These are phyloP conservation scores for Mallotus nudiflorus DNA, from an alignment of 345 rosid genomes.

Conservation along the genomic window DNA sequence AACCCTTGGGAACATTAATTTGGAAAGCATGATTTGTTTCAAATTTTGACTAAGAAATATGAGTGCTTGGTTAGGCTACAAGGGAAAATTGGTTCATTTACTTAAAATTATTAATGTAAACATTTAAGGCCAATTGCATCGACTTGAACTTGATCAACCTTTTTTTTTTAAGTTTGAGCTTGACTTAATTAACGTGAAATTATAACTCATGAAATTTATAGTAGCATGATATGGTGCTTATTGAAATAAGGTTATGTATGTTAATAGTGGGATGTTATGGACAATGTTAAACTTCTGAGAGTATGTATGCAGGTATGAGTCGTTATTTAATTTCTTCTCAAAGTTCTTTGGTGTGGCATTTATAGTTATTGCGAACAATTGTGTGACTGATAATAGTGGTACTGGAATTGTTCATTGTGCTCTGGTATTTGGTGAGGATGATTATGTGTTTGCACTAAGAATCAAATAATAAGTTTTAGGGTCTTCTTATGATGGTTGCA, in stretches of 20 bases:
- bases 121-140: too few relatives aligned
- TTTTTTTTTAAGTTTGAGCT: too few relatives aligned
- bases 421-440: conserved; percentile 99
- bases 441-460: conserved; percentile 82
- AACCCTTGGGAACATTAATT: too few relatives aligned
- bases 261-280: neutral
- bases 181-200: neutral
- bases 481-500: too few relatives aligned
- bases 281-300: conserved; percentile 20
- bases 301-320: conserved; percentile 55
- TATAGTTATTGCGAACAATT: conserved; percentile 83
- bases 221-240: neutral
- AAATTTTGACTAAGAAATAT: too few relatives aligned
- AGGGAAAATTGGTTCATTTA: too few relatives aligned
- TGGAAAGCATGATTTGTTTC: too few relatives aligned
- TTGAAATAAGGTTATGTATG: neutral
- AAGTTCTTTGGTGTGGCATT: conserved; percentile 74
- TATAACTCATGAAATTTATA: neutral
- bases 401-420: conserved; percentile 97
- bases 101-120: too few relatives aligned
- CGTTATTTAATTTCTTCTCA: conserved; percentile 75
- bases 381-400: conserved; percentile 93
- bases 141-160: too few relatives aligned
- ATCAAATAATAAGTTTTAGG: conserved; percentile 56
- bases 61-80: too few relatives aligned